Evolutionary conservation across 2,329 filamentous ascomycete genomes (phyloP), one percentile per base, ranked within the genome.

Genomic region (Aspergillus tubingensis): DNA sequence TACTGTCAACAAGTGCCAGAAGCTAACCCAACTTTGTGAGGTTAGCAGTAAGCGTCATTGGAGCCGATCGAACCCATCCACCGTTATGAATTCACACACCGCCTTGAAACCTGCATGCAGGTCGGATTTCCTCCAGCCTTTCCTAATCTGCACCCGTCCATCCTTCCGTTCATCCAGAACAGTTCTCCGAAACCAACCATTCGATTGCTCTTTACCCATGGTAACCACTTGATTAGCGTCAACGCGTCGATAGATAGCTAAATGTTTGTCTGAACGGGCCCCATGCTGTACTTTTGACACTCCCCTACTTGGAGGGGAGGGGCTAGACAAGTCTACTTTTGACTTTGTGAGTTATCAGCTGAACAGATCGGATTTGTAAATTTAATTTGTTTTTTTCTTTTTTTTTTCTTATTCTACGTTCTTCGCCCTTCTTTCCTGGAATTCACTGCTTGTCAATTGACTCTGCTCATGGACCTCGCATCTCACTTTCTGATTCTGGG

Each of bases 351-450:
- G 49, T 19, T 56, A 63, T 68, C 64, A 69, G 63, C 65, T 69
- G 63, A 64, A 70, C 65, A 62, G 62, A 66, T 67, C 63, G 59
- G 65, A 49, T 49, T n/a, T 30, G 25, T 32, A n/a, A n/a, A 27
- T 11, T 49, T 49, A 19, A 19, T 19, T 19, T 19, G 17, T 19
- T 19, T 19, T 19, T 19, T 19, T 19, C 2, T 19, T 5, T 17
- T 49, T 15, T 5, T 10, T 32, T 49, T 49, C 6, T n/a, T 11
- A 10, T 30, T 4, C 25, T 32, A 32, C 8, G 21, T 15, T 3
- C n/a, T 5, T 44, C 2, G 27, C 10, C n/a, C 25, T 30, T 17
- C 15, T 49, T 27, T 30, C 25, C 25, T 27, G 27, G n/a, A 32
- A 30, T 19, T 4, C n/a, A 19, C 41, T 44, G 41, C 7, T 32